These are phyloP conservation scores for Flaveria trinervia DNA, from an alignment of 129 eudicot species.

Conservation along the genomic window DNA sequence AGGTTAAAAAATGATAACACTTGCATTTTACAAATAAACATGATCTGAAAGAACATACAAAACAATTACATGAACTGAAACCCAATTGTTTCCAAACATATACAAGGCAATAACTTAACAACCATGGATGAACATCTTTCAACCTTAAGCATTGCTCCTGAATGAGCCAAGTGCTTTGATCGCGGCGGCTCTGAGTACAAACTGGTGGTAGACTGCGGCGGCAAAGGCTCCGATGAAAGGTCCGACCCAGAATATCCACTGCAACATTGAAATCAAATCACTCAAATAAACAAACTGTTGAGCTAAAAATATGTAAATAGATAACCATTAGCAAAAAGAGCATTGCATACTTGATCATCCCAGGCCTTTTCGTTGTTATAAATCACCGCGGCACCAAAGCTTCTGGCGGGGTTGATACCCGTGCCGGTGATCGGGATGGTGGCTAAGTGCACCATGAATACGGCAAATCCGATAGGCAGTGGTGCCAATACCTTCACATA, in stretches of 20 bases:
- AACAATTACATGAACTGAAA: neutral
- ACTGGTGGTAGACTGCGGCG: constrained; percentile 36
- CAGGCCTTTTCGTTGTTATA: constrained; percentile 18
- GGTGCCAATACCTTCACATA: constrained; percentile 10
- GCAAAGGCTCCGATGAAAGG: constrained; percentile 42
- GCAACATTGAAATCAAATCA: neutral
- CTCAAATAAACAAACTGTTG: neutral
- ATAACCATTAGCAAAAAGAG: neutral
- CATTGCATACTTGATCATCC: constrained; percentile 18
- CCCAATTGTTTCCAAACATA: neutral
- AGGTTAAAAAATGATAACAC: neutral
- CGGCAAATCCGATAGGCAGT: constrained; percentile 15
- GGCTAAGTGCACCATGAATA: constrained; percentile 22
- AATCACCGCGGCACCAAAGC: neutral
- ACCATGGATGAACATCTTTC: constrained; percentile 3
- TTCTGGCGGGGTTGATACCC: constrained; percentile 14
- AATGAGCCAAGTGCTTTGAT: constrained; percentile 22
- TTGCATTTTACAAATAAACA: constrained; percentile 7
- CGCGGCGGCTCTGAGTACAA: constrained; percentile 29
- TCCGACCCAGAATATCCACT: constrained; percentile 47
- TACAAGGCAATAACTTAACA: neutral
- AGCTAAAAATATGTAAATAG: neutral
- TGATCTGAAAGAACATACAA: neutral
- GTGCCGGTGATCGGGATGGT: constrained; percentile 24
- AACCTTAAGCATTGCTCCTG: constrained; percentile 17